phyloP scores from a whole-genome alignment of 768 basidiomycete genomes.

The Leccinum boreale region DNA sequence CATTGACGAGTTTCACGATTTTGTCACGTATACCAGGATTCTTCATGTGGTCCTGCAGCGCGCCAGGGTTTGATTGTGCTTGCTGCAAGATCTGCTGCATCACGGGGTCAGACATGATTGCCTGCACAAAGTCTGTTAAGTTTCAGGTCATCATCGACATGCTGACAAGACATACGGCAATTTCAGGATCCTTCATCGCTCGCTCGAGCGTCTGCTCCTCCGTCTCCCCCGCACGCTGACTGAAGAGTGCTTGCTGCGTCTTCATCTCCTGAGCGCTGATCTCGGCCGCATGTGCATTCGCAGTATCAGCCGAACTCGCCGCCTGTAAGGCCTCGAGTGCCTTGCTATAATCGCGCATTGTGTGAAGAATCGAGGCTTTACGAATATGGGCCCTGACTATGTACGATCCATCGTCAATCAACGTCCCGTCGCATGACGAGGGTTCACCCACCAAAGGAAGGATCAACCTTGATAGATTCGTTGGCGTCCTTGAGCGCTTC shows the following conservation, averaged over 20 bases:
- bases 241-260: constrained; percentile 73
- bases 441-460: constrained; percentile 63
- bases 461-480: constrained; percentile 88
- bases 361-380: constrained; percentile 78
- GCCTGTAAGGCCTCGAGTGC: constrained; percentile 81
- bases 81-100: constrained; percentile 96
- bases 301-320: constrained; percentile 75
- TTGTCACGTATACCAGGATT: constrained; percentile 77
- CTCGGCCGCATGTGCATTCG: constrained; percentile 78
- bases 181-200: constrained; percentile 97
- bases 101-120: constrained; percentile 85
- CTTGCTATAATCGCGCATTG: constrained; percentile 90
- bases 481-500: constrained; percentile 97
- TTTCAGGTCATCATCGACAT: background rate
- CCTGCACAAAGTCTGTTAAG: constrained; percentile 37
- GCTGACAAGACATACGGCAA: constrained; percentile 58
- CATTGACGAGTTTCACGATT: constrained; percentile 87
- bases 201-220: constrained; percentile 91
- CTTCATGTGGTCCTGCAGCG: constrained; percentile 95
- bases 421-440: background rate
- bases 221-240: constrained; percentile 76
- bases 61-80: constrained; percentile 83
- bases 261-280: constrained; percentile 80
- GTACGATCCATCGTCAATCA: background rate
- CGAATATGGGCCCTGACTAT: constrained; percentile 91